Evolutionary conservation across 306 rosid species (phyloP).

Genomic region (Arachis stenosperma): DNA sequence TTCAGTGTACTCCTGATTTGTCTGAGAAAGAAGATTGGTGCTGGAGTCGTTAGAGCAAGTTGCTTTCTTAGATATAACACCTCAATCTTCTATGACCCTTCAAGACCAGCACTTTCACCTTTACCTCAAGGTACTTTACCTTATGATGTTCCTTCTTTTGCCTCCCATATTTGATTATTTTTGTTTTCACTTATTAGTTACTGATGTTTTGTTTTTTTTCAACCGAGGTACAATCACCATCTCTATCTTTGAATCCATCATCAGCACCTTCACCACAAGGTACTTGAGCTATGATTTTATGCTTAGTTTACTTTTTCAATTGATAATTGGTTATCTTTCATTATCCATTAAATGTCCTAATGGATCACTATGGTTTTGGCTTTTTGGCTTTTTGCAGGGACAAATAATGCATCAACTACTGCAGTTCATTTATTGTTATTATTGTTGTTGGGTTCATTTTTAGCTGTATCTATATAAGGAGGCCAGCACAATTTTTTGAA

Average conservation of each 20-base stretch:
- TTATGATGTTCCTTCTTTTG: no score
- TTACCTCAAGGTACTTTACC: no score
- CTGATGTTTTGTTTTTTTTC: no score
- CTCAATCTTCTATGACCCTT: not conserved
- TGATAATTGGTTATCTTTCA: not conserved
- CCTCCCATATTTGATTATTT: no score
- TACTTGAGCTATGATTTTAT: no score
- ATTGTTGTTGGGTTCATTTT: not conserved
- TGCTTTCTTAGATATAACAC: conserved; percentile 22
- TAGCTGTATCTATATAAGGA: not conserved
- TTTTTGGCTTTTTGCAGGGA: not conserved
- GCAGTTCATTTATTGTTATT: not conserved
- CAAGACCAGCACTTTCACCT: not conserved
- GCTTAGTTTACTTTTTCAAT: no score
- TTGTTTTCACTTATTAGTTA: no score
- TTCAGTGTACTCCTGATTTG: conserved; percentile 45
- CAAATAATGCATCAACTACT: not conserved
- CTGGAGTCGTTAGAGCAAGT: conserved; percentile 16
- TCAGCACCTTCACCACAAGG: not conserved
- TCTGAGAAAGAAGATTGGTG: not conserved
- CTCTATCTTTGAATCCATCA: not conserved
- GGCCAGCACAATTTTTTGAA: not conserved
- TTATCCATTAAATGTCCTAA: not conserved
- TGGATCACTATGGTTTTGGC: not conserved
- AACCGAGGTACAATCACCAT: not conserved